phyloP scores from a whole-genome alignment of 306 rosid genomes.

The Acacia melanoxylon region DNA sequence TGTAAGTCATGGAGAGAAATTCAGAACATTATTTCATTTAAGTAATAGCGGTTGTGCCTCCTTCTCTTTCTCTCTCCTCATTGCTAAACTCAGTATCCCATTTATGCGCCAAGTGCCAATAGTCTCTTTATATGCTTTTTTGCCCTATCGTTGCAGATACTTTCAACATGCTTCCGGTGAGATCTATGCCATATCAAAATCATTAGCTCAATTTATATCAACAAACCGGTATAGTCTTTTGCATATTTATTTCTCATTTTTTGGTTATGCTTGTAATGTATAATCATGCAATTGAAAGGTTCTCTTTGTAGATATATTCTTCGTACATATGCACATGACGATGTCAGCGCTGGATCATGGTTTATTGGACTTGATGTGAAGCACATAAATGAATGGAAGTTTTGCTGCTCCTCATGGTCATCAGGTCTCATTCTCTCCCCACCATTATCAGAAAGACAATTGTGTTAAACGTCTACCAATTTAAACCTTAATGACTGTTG shows the following conservation, averaged over 20 bases:
- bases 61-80: background rate
- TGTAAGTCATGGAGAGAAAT: conserved; percentile 6
- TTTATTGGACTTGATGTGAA: conserved; percentile 71
- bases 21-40: conserved; percentile 9
- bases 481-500: background rate
- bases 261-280: conserved; percentile 14
- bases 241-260: background rate
- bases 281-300: conserved; percentile 16
- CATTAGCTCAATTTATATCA: conserved; percentile 68
- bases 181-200: conserved; percentile 59
- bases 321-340: conserved; percentile 70
- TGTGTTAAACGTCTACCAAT: background rate
- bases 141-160: conserved; percentile 44
- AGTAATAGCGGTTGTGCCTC: background rate
- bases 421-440: conserved; percentile 50
- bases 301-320: conserved; percentile 54
- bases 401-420: conserved; percentile 67
- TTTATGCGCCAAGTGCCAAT: conserved; percentile 6
- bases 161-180: conserved; percentile 68
- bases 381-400: conserved; percentile 52
- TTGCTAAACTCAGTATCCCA: background rate
- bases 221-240: conserved; percentile 51
- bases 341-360: conserved; percentile 74
- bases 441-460: background rate
- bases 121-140: conserved; percentile 26